Base-by-base conservation (phyloP, 1,139 yeast genomes). In the Diutina neorugosa region DNA sequence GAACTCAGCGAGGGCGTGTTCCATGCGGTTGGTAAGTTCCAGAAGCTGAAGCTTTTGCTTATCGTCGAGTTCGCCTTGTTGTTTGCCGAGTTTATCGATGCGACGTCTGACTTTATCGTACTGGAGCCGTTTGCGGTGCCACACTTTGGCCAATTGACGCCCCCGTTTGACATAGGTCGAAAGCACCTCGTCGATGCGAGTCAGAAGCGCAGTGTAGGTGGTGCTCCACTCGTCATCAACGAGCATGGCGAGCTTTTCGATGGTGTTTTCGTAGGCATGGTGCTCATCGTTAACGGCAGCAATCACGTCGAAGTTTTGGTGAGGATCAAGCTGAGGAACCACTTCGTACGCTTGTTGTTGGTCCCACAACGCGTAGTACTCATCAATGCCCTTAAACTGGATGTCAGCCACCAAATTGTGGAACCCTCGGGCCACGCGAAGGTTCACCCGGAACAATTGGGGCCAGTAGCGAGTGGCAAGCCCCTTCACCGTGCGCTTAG, bases 301-400 rank as follows among this genome's bases (percentile, higher is more conserved):
- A 6, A 46, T 27, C 2, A 46, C 37, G 21, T 46, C 50, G 14
- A 46, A 46, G 4, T 23, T 25, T 11, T 46, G 50, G 21, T 46
- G 50, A 12, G 50, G 50, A 19, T 46, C 50, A 16, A 46, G 20
- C 40, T 46, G 40, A 11, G 50, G 50, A 4, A 46, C 16, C 14
- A 46, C 23, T 20, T 27, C 21, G n/a, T 46, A 46, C 3, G 71
- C 68, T 52, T 67, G 70, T 53, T 64, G 58, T 42, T 53, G 54
- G 57, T 72, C 76, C 56, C 71, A 69, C 8, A 66, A 66, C 18
- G 66, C 67, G 55, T 73, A 69, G 54, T 68, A 74, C 46, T 65
- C 63, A 27, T 77, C 78, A 37, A 77, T 68, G 9, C 69, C 76
- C 44, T 70, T 66, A 60, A 77, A 79, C 21, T 67, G 68, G 34